A percentile compares a stretch with the other conserved stretches of the same genome.
Evolutionary conservation across 805 yeast genomes (phyloP).

Genomic region (Ogataea populi-albae): DNA sequence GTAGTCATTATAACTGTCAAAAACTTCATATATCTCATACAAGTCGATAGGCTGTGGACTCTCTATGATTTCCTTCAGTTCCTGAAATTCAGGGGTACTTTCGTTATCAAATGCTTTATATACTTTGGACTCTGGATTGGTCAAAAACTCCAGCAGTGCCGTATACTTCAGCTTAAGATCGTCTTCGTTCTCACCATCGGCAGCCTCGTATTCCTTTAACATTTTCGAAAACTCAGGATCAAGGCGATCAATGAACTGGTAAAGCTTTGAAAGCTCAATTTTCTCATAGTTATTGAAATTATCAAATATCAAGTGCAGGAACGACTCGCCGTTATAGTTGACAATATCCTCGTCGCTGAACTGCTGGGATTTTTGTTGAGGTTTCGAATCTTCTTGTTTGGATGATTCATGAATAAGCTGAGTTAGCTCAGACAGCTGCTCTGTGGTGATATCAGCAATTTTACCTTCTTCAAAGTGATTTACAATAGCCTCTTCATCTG

Average conservation of each 20-base stretch:
- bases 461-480: constrained; percentile 17
- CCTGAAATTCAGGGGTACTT: constrained; percentile 16
- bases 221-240: constrained; percentile 25
- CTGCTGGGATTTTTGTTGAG: constrained; percentile 2
- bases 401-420: constrained; percentile 3
- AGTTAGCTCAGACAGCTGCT: constrained; percentile 11
- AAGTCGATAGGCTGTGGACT: constrained; percentile 28
- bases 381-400: background rate
- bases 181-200: constrained; percentile 22
- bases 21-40: constrained; percentile 25
- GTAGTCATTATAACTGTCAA: constrained; percentile 25
- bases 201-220: constrained; percentile 18
- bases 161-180: constrained; percentile 16
- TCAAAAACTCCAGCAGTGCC: constrained; percentile 18
- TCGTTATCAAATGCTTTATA: constrained; percentile 24
- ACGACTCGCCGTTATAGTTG: constrained; percentile 11
- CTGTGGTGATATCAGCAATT: constrained; percentile 13
- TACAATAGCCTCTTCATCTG: constrained; percentile 13
- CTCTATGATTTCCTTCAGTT: constrained; percentile 21
- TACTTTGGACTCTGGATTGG: constrained; percentile 20
- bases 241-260: constrained; percentile 19
- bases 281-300: constrained; percentile 22
- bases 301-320: constrained; percentile 21
- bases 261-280: constrained; percentile 23
- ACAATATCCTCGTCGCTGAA: constrained; percentile 4